Percentiles rank a stretch among this genome's conserved stretches.
Conservation (phyloP, 176 grass and related monocot genomes). For the Lolium perenne region DNA sequence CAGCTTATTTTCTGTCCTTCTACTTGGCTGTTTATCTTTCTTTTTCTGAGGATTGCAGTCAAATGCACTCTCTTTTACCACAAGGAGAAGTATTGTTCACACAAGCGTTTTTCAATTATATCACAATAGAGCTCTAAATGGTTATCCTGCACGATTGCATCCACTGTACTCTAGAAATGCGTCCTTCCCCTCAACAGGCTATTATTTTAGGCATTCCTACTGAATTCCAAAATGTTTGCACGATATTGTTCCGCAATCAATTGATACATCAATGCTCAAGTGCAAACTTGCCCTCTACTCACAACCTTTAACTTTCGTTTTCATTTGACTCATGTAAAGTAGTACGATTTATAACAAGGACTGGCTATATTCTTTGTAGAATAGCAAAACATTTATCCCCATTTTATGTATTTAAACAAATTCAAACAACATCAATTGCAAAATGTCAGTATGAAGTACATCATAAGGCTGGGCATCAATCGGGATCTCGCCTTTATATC, state of each 20-base stretch:
- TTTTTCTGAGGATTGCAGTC: neutral
- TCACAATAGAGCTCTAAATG: neutral
- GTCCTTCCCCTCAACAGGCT: neutral
- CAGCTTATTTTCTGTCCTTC: neutral
- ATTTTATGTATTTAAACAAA: neutral
- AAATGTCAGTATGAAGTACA: neutral
- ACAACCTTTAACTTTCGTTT: neutral
- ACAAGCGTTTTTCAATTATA: no score
- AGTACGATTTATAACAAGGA: neutral
- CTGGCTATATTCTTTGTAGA: constrained; percentile 14
- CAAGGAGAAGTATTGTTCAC: neutral
- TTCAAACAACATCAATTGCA: neutral
- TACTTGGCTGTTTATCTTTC: neutral
- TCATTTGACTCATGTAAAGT: constrained; percentile 5
- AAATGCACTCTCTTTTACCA: neutral
- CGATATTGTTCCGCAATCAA: neutral
- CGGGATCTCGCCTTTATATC: no score
- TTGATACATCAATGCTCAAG: neutral
- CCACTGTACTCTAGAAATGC: neutral
- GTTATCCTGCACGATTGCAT: neutral
- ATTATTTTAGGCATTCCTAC: neutral
- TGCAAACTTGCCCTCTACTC: neutral
- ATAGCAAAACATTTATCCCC: neutral
- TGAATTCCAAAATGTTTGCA: neutral
- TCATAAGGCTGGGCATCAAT: neutral